Conservation (phyloP, 495 filamentous ascomycete genomes). For the Penicillium salamii region DNA sequence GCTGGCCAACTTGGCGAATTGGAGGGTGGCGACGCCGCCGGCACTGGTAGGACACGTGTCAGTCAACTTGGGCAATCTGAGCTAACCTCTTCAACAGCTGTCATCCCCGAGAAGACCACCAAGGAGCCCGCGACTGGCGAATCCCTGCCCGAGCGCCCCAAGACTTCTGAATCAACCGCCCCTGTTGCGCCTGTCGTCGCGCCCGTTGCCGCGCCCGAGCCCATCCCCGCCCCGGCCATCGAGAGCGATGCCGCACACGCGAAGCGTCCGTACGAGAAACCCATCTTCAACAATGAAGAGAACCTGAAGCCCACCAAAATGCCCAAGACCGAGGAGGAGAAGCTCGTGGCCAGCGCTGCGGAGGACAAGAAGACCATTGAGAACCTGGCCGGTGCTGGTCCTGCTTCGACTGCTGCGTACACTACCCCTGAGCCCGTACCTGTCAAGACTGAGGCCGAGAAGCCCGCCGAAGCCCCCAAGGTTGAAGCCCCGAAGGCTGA, state of each 20-base stretch:
- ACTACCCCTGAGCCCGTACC: conserved; percentile 22
- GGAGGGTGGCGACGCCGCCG: conserved; percentile 15
- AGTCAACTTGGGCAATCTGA: conserved; percentile 5
- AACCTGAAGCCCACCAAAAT: conserved; percentile 28
- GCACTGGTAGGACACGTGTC: conserved; percentile 13
- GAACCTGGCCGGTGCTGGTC: conserved; percentile 21
- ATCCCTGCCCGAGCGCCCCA: conserved; percentile 32
- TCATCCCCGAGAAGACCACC: conserved; percentile 23
- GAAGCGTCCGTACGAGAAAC: conserved; percentile 33
- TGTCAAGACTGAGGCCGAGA: conserved; percentile 3
- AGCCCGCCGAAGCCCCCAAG: too few species aligned
- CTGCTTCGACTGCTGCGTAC: conserved; percentile 23
- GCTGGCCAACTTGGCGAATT: conserved; percentile 16
- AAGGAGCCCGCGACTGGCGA: conserved; percentile 16
- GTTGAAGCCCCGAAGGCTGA: conserved; percentile 63
- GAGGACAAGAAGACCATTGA: conserved; percentile 17
- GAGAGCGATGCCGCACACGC: conserved; percentile 22
- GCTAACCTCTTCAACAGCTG: conserved; percentile 9
- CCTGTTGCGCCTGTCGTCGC: conserved; percentile 5
- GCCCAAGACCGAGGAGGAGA: conserved; percentile 29
- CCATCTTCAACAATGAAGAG: conserved; percentile 30
- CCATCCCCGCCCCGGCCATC: conserved; percentile 4
- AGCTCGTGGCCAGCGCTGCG: conserved; percentile 12
- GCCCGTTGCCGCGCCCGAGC: conserved; percentile 3
- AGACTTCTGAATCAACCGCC: conserved; percentile 19